A percentile compares a stretch with the other conserved stretches of the same genome.
Evolutionary conservation across 2,329 filamentous ascomycete species (phyloP).

Genomic region (Trichoderma harzianum): DNA sequence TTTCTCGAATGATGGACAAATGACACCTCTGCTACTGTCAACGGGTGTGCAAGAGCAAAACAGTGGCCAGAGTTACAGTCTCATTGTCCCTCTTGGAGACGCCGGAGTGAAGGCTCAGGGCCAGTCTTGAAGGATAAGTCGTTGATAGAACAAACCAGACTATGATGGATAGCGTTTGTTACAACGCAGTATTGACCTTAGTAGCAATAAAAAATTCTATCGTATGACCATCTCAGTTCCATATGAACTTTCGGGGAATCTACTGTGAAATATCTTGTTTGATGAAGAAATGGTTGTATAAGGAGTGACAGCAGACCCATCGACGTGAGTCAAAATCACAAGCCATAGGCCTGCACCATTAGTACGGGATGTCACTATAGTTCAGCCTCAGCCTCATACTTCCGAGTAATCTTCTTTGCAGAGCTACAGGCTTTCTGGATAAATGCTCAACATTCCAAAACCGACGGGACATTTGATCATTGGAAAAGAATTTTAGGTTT

Average conservation of each 20-base stretch:
- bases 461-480: too few species aligned
- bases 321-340: not conserved
- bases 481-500: too few species aligned
- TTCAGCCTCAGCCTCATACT: not conserved
- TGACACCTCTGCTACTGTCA: conserved; percentile 45
- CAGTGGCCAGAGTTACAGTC: conserved; percentile 24
- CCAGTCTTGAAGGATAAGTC: not conserved
- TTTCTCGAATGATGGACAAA: conserved; percentile 44
- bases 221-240: accelerated
- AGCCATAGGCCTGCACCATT: not conserved
- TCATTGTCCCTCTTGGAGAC: conserved; percentile 26
- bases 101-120: conserved; percentile 20
- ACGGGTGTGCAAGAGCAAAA: conserved; percentile 45
- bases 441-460: too few species aligned
- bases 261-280: not conserved
- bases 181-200: not conserved
- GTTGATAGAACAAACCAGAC: too few species aligned
- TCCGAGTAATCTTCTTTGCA: not conserved
- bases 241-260: not conserved
- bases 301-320: not conserved
- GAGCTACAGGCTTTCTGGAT: not conserved
- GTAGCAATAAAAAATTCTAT: not conserved
- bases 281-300: not conserved
- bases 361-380: not conserved
- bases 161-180: not conserved